Evolutionary conservation across 2,329 filamentous ascomycete genomes (phyloP), one percentile per base, ranked within the genome.

Genomic region (Pseudocercospora eumusae): DNA sequence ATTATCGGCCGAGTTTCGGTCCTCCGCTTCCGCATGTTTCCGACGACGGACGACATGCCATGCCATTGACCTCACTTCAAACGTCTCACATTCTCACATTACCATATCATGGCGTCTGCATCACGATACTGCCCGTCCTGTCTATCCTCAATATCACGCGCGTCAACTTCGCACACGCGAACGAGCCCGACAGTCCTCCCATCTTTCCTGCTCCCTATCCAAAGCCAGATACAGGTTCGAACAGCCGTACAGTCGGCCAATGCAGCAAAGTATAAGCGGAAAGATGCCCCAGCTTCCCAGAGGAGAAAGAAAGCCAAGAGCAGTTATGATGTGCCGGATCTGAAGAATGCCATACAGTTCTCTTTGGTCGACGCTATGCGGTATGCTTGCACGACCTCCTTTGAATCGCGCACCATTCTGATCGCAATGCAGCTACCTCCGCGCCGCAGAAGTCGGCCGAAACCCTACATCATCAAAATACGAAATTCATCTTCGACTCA

Each of bases 291-390:
- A 27, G 64, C 85, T 77, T 84, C 83, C 75, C 87, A 83, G 76
- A 80, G 83, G 70, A 78, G 82, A 57, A 84, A 86, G 73, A 91
- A 91, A 78, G 82, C 84, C 10, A 86, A 84, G 65, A 86, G 84
- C 66, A 84, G 86, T 31, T 92, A 87, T 74, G 83, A 86, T 66
- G 81, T 83, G 62, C 82, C 83, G 65, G 81, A 87, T 65, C 76
- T 93, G 66, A 84, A 84, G 65, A 80, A 86, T 66, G 84, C 86
- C 47, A 82, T 91, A 36, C 88, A 90, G 72, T 96, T 89, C 73
- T 86, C 92, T 0, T 82, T 99, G 31, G 89, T 91, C 68, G 95
- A 99, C 80, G 96, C 95, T 15, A 95, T 99, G 86, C 86, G 93
- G 91, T 92, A n/a, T n/a, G n/a, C n/a, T n/a, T n/a, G n/a, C n/a